These are phyloP conservation scores for Tricholomella constricta DNA, from an alignment of 768 basidiomycete species.

Conservation along the genomic window DNA sequence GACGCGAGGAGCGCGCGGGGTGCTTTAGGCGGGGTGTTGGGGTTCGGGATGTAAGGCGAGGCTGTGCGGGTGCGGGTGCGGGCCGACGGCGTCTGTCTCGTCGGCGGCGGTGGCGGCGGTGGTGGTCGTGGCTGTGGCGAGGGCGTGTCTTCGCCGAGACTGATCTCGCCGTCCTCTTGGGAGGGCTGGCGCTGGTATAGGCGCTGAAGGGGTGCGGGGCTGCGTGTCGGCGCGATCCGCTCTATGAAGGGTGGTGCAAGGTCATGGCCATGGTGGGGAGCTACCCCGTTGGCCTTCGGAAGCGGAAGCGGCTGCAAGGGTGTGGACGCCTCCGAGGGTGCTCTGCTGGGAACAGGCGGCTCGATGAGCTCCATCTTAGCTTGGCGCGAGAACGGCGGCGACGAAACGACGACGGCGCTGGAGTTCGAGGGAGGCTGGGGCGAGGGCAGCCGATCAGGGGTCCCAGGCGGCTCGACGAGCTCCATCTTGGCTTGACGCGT, in stretches of 20 bases:
- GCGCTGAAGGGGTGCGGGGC: not conserved
- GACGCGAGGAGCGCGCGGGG: constrained; percentile 45
- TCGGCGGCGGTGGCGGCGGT: not conserved
- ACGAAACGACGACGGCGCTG: not conserved
- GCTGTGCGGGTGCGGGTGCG: not conserved
- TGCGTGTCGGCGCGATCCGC: constrained; percentile 5
- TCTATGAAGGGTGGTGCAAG: constrained; percentile 1
- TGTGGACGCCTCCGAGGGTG: not conserved
- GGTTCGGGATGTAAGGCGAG: constrained; percentile 26
- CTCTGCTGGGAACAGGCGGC: constrained; percentile 8
- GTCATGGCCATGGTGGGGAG: no score
- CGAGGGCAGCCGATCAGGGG: no score
- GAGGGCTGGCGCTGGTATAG: constrained; percentile 31
- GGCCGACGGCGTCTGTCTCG: not conserved
- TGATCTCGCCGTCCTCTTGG: constrained; percentile 59
- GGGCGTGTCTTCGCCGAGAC: constrained; percentile 19
- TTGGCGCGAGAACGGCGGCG: constrained; percentile 9
- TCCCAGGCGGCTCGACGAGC: no score
- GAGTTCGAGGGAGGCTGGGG: not conserved
- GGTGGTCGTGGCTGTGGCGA: constrained; percentile 10
- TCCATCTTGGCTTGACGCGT: no score
- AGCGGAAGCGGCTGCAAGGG: not conserved
- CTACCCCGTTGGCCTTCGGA: constrained; percentile 4
- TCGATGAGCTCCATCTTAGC: constrained; percentile 23
- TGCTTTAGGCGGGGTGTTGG: constrained; percentile 43